Conservation (phyloP, 2,329 filamentous ascomycete genomes). For the Cytospora piceae region DNA sequence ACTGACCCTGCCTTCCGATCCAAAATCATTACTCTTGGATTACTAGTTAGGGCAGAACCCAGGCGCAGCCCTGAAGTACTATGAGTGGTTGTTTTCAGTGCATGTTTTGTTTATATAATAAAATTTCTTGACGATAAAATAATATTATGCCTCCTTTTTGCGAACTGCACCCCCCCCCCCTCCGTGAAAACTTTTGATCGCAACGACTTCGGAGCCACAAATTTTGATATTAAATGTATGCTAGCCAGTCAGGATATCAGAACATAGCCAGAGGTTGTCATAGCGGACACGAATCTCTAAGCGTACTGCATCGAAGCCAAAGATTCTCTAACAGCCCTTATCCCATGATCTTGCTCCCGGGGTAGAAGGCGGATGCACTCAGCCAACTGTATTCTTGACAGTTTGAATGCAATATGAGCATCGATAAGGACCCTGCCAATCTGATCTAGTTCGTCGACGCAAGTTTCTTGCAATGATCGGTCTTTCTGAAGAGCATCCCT, state of each 20-base stretch:
- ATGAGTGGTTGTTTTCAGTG: too few relatives aligned
- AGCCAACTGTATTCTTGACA: conserved; percentile 19
- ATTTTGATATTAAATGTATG: background rate
- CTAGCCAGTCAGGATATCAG: background rate
- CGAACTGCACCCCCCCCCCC: background rate
- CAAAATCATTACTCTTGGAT: too few relatives aligned
- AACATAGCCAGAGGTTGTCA: too few relatives aligned
- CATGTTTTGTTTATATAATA: too few relatives aligned
- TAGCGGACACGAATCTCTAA: background rate
- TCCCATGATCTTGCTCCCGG: background rate
- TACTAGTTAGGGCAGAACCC: too few relatives aligned
- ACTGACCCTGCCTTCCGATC: too few relatives aligned
- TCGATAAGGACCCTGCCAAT: conserved; percentile 24
- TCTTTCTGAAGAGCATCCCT: background rate
- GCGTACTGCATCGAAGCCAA: background rate
- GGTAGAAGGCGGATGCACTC: conserved; percentile 18
- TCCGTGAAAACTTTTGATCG: too few relatives aligned
- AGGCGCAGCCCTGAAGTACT: too few relatives aligned
- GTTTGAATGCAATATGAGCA: conserved; percentile 22
- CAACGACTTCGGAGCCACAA: background rate
- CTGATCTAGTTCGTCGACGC: conserved; percentile 3
- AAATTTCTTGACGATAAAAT: too few relatives aligned
- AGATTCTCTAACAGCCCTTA: background rate
- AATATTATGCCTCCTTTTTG: background rate
- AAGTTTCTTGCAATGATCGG: background rate